These are phyloP conservation scores for Tulasnella sp. DNA, from an alignment of 768 basidiomycete species.

Conservation along the genomic window DNA sequence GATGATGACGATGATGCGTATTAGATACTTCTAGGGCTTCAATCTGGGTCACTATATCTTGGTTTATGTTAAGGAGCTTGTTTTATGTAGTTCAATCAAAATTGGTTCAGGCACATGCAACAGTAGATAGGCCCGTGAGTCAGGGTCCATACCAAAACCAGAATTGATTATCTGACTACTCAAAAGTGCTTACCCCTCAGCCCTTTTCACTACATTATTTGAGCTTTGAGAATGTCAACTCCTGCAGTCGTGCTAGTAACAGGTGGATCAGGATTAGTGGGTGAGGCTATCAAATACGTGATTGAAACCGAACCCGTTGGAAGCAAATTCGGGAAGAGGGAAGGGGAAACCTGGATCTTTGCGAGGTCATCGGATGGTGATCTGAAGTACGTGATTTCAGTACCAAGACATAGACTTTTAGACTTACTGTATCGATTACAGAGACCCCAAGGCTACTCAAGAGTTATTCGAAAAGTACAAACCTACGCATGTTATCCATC, in stretches of 20 bases:
- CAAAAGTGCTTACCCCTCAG: too few relatives aligned
- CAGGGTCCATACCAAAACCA: too few relatives aligned
- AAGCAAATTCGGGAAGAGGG: constrained; percentile 60
- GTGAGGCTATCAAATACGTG: constrained; percentile 66
- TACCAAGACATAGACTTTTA: background rate
- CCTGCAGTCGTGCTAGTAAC: constrained; percentile 58
- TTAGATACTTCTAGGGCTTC: too few relatives aligned
- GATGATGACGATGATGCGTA: too few relatives aligned
- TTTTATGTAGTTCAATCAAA: too few relatives aligned
- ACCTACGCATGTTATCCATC: constrained; percentile 92
- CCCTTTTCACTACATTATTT: too few relatives aligned
- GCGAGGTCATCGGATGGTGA: constrained; percentile 68
- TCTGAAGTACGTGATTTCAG: constrained; percentile 42
- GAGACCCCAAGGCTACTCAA: constrained; percentile 55
- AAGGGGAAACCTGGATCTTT: constrained; percentile 81
- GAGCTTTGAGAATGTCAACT: too few relatives aligned
- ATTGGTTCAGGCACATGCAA: too few relatives aligned
- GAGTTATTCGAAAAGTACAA: constrained; percentile 79
- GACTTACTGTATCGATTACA: constrained; percentile 23
- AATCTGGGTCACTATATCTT: too few relatives aligned
- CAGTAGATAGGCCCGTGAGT: too few relatives aligned
- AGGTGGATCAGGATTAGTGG: constrained; percentile 77
- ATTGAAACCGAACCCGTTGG: constrained; percentile 67
- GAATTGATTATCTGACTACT: too few relatives aligned
- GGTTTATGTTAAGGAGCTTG: too few relatives aligned